Percentiles rank a stretch among this genome's conserved stretches.
phyloP scores from a whole-genome alignment of 2,329 filamentous ascomycete genomes.

The Ophiocordyceps camponoti-saundersi region DNA sequence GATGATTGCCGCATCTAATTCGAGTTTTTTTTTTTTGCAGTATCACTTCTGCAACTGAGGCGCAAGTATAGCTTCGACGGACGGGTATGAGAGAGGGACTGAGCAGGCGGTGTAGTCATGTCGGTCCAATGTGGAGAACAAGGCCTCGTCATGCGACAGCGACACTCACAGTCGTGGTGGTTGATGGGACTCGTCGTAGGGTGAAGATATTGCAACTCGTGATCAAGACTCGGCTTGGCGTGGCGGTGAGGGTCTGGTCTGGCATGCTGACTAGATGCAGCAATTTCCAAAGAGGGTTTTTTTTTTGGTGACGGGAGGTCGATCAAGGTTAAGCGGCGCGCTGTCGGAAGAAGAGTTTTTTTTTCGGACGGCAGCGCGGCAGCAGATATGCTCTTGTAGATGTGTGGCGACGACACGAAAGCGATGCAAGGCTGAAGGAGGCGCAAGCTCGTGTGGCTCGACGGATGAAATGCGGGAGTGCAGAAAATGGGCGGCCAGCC shows the following conservation, averaged over 20 bases:
- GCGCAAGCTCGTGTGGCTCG: background rate
- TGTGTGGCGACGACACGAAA: background rate
- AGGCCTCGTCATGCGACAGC: background rate
- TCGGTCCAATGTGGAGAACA: background rate
- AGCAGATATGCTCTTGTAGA: background rate
- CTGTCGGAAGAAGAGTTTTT: background rate
- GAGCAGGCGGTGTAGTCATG: too few relatives aligned
- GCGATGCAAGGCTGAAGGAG: background rate
- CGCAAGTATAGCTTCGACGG: background rate
- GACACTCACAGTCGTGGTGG: background rate
- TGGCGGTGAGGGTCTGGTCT: background rate
- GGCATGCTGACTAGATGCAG: background rate
- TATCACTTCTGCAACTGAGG: background rate
- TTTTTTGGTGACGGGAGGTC: background rate
- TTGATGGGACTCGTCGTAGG: too few relatives aligned
- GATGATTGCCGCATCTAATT: background rate
- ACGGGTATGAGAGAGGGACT: background rate
- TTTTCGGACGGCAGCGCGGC: background rate
- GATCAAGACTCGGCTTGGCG: too few relatives aligned
- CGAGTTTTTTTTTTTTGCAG: background rate
- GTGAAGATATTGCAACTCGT: too few relatives aligned
- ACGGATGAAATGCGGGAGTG: too few relatives aligned
- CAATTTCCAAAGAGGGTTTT: background rate
- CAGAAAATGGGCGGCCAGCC: too few relatives aligned
- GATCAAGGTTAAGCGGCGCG: background rate